These are phyloP conservation scores for Metschnikowia gruessii DNA, from an alignment of 805 yeast species.

Conservation along the genomic window DNA sequence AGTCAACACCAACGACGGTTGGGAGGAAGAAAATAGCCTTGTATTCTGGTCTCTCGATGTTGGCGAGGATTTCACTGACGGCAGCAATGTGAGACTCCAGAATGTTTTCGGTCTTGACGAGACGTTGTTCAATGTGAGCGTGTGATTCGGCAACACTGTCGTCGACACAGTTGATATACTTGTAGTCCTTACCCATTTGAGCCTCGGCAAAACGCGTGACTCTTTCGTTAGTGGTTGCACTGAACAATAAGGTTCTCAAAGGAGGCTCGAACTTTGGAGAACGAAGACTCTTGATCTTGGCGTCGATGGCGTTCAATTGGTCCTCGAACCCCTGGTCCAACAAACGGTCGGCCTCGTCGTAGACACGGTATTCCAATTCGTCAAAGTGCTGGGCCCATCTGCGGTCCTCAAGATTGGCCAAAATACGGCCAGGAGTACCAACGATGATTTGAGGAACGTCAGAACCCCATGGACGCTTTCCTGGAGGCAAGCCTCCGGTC, in stretches of 20 bases:
- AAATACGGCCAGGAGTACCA: conserved; percentile 87
- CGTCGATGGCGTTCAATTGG: conserved; percentile 58
- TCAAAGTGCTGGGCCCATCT: conserved; percentile 47
- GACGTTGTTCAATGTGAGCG: conserved; percentile 68
- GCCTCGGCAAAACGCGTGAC: conserved; percentile 64
- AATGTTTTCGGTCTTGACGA: conserved; percentile 52
- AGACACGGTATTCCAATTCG: conserved; percentile 59
- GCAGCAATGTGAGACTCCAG: conserved; percentile 62
- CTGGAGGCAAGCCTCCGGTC: conserved; percentile 63
- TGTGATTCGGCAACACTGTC: conserved; percentile 71
- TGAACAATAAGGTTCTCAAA: conserved; percentile 71
- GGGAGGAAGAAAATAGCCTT: conserved; percentile 85
- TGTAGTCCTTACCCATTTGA: conserved; percentile 51
- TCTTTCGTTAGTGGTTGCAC: conserved; percentile 79
- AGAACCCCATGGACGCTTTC: conserved; percentile 25
- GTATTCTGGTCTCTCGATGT: conserved; percentile 43
- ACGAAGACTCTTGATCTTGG: conserved; percentile 40
- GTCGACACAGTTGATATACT: conserved; percentile 71
- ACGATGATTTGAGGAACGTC: conserved; percentile 62
- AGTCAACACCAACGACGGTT: conserved; percentile 66
- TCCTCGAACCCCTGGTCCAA: conserved; percentile 77
- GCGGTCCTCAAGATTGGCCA: conserved; percentile 54
- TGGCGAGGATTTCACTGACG: conserved; percentile 40
- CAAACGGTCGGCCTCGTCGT: conserved; percentile 91
- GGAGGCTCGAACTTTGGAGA: conserved; percentile 20